These are phyloP conservation scores for Apostasia shenzhenica DNA, from an alignment of 106 monocot genomes.

Conservation along the genomic window DNA sequence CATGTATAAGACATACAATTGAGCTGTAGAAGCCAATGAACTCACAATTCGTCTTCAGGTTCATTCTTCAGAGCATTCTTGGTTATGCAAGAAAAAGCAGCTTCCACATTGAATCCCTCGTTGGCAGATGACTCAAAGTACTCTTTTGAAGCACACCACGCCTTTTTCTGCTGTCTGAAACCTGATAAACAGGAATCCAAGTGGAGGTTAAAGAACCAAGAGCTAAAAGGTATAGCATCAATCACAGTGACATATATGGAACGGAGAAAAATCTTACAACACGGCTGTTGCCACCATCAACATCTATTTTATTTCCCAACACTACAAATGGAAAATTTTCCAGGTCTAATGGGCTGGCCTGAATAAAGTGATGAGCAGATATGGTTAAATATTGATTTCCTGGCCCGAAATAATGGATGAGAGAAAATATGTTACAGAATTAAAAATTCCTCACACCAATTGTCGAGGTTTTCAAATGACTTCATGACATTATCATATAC, in stretches of 20 bases:
- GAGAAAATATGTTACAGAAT: constrained; percentile 31
- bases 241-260: neutral
- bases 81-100: constrained; percentile 75
- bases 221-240: neutral
- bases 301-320: constrained; percentile 80
- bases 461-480: constrained; percentile 67
- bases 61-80: constrained; percentile 80
- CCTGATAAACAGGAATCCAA: constrained; percentile 22
- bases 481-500: constrained; percentile 78
- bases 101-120: constrained; percentile 85
- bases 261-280: constrained; percentile 31
- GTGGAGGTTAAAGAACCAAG: no score
- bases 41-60: constrained; percentile 86
- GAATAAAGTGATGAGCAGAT: constrained; percentile 3
- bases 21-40: neutral
- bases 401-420: neutral
- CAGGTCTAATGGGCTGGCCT: constrained; percentile 81
- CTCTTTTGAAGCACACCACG: constrained; percentile 89
- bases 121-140: constrained; percentile 94
- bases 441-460: constrained; percentile 74
- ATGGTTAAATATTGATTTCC: neutral
- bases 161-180: constrained; percentile 74
- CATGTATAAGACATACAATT: no score
- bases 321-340: constrained; percentile 84
- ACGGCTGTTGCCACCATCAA: constrained; percentile 84